Conservation (phyloP, 2,329 filamentous ascomycete genomes). For the Stemphylium lycopersici region DNA sequence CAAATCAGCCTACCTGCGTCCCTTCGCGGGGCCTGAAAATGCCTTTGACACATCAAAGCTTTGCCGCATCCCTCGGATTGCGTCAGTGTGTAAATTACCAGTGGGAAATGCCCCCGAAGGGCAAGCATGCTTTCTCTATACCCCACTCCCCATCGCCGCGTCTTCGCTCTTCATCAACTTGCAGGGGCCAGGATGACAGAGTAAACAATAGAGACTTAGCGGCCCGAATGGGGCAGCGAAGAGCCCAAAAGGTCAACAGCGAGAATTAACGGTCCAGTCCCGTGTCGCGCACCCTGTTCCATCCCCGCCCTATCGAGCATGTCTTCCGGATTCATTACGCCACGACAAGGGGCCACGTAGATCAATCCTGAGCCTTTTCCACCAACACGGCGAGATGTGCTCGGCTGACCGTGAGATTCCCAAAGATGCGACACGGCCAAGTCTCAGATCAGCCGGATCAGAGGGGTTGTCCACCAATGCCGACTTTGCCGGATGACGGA, state of each 20-base stretch:
- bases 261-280: conserved; percentile 20
- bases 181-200: conserved; percentile 7
- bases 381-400: conserved; percentile 33
- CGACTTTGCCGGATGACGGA: conserved; percentile 19
- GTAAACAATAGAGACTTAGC: conserved; percentile 9
- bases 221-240: conserved; percentile 14
- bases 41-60: background rate
- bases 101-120: background rate
- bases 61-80: background rate
- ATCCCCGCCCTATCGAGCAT: conserved; percentile 39
- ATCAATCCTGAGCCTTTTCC: conserved; percentile 40
- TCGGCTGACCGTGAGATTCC: conserved; percentile 37
- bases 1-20: background rate
- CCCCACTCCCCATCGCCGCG: background rate
- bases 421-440: conserved; percentile 32
- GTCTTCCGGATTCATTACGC: conserved; percentile 39
- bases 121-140: background rate
- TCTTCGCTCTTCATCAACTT: background rate
- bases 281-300: conserved; percentile 28
- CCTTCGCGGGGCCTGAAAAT: background rate
- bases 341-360: conserved; percentile 41
- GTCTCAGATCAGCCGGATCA: conserved; percentile 46
- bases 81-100: background rate
- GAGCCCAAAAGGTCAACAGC: conserved; percentile 17
- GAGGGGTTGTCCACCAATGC: conserved; percentile 18